These are phyloP conservation scores for Lenzites betulinus DNA, from an alignment of 768 basidiomycete species.

Conservation along the genomic window DNA sequence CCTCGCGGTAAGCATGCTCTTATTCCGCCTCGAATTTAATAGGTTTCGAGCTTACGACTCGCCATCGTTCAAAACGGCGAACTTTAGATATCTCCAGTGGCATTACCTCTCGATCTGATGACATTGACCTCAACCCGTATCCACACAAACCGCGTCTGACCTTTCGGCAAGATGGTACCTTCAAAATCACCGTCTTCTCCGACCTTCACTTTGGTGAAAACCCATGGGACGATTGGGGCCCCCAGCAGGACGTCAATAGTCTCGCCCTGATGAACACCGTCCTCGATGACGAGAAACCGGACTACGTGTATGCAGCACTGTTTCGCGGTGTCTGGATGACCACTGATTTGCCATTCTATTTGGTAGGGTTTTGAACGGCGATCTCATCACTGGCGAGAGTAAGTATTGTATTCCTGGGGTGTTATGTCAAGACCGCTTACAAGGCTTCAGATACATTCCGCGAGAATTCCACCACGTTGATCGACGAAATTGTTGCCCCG, in stretches of 20 bases:
- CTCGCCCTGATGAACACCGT: conserved; percentile 57
- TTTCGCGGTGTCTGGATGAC: not conserved
- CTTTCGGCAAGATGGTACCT: conserved; percentile 59
- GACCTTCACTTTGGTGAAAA: conserved; percentile 80
- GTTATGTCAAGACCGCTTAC: not conserved
- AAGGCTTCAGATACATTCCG: conserved; percentile 50
- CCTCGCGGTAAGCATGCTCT: too few species aligned
- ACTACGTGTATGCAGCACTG: conserved; percentile 53
- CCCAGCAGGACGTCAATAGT: conserved; percentile 66
- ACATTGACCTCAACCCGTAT: conserved; percentile 41
- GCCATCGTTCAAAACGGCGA: too few species aligned
- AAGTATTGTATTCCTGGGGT: conserved; percentile 11
- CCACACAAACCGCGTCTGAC: conserved; percentile 50
- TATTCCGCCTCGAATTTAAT: too few species aligned
- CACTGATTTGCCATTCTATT: not conserved
- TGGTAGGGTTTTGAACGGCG: conserved; percentile 67
- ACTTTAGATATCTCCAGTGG: not conserved
- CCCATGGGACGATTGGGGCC: conserved; percentile 69
- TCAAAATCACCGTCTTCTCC: conserved; percentile 75
- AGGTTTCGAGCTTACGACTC: too few species aligned
- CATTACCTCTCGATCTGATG: not conserved
- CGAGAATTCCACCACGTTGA: conserved; percentile 65
- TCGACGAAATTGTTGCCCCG: conserved; percentile 65
- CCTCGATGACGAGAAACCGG: conserved; percentile 58
- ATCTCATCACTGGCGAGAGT: conserved; percentile 76